Percentiles rank a stretch among this genome's conserved stretches.
These are phyloP conservation scores for Geranomyces variabilis DNA, from an alignment of 192 early-diverging fungal genomes.

Conservation along the genomic window DNA sequence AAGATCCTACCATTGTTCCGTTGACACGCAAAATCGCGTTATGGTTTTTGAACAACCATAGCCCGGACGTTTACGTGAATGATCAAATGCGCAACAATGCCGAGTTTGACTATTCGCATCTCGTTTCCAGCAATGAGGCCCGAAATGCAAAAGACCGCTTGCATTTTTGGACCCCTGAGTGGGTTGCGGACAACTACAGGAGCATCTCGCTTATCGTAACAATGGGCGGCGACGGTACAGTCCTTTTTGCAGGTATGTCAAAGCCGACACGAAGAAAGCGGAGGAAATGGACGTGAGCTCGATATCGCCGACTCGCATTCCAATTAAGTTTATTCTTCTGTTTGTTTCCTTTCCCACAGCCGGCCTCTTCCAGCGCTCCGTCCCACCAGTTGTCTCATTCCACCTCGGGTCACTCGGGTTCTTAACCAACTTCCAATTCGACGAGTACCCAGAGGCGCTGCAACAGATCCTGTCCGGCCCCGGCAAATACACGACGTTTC, in stretches of 20 bases:
- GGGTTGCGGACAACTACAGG: slow-evolving; percentile 68
- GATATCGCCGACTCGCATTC: neutral
- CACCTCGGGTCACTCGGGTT: slow-evolving; percentile 95
- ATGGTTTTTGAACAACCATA: slow-evolving; percentile 5
- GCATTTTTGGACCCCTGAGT: slow-evolving; percentile 69
- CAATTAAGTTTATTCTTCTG: neutral
- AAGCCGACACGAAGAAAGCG: no score
- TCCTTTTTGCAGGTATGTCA: slow-evolving; percentile 84
- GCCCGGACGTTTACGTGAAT: neutral
- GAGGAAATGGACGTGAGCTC: neutral
- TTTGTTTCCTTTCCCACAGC: neutral
- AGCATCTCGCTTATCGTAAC: slow-evolving; percentile 89
- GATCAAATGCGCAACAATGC: neutral
- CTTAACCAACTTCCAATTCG: slow-evolving; percentile 83
- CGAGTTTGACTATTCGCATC: neutral
- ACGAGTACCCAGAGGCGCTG: slow-evolving; percentile 60
- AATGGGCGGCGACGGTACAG: slow-evolving; percentile 96
- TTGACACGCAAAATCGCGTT: neutral
- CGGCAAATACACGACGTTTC: slow-evolving; percentile 79
- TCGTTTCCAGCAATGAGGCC: neutral
- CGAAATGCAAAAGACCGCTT: neutral
- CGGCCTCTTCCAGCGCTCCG: slow-evolving; percentile 63
- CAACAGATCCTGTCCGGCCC: slow-evolving; percentile 53
- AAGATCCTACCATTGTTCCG: slow-evolving; percentile 1
- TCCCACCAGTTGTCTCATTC: slow-evolving; percentile 94